Conservation (phyloP, 2,329 filamentous ascomycete genomes). For the Trichoderma oligosporum region DNA sequence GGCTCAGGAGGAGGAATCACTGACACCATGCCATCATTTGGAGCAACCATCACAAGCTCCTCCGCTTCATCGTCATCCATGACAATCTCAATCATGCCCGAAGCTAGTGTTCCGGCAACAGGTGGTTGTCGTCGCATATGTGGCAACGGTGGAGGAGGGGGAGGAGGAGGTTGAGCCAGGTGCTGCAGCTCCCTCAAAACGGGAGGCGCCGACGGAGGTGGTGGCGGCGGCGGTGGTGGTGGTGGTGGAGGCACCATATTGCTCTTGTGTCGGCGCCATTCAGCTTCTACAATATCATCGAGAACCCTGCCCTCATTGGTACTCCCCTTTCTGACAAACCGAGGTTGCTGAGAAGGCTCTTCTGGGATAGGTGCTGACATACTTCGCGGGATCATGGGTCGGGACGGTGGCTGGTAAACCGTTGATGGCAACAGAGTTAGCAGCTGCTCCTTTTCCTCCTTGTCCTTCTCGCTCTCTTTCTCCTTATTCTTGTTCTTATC, state of each 20-base stretch:
- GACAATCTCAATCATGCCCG: constrained; percentile 62
- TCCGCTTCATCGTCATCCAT: constrained; percentile 56
- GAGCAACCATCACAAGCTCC: constrained; percentile 31
- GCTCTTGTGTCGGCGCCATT: constrained; percentile 48
- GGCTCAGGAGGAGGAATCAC: constrained; percentile 45
- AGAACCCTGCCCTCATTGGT: constrained; percentile 43
- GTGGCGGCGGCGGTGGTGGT: constrained; percentile 52
- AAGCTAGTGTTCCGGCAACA: constrained; percentile 45
- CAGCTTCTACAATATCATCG: constrained; percentile 42
- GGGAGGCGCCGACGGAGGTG: constrained; percentile 45
- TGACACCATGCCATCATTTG: constrained; percentile 43
- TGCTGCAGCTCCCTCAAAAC: constrained; percentile 62
- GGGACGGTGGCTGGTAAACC: constrained; percentile 54
- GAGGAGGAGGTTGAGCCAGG: constrained; percentile 57
- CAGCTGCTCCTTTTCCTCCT: constrained; percentile 30
- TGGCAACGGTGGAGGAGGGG: constrained; percentile 57
- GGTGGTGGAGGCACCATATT: constrained; percentile 49
- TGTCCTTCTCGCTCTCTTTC: neutral
- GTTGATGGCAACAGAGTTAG: constrained; percentile 55
- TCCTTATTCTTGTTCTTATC: constrained; percentile 28
- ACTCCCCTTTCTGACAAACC: constrained; percentile 36
- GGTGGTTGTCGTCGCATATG: constrained; percentile 37
- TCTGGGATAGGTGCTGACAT: constrained; percentile 57
- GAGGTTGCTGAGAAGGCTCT: constrained; percentile 29
- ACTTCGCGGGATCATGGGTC: constrained; percentile 52